phyloP scores from a whole-genome alignment of 2,329 filamentous ascomycete species.

The Colletotrichum lindemuthianum region DNA sequence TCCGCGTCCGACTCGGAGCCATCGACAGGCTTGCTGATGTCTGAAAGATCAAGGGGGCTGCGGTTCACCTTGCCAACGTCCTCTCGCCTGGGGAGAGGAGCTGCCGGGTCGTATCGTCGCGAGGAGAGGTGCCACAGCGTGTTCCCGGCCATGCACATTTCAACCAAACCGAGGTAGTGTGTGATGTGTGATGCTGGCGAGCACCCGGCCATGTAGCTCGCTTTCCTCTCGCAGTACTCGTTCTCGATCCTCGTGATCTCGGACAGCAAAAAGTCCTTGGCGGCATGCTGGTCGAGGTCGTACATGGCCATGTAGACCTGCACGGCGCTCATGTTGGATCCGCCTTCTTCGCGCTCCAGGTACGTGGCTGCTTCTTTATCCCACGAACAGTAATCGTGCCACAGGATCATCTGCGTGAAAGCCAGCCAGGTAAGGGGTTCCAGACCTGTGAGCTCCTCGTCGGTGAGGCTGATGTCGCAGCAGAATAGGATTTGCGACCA shows the following conservation, averaged over 20 bases:
- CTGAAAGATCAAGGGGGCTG: conserved; percentile 1
- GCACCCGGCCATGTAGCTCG: conserved; percentile 8
- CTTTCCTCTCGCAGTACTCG: conserved; percentile 21
- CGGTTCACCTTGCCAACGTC: conserved; percentile 15
- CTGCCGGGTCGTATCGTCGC: conserved; percentile 9
- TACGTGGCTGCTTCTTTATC: conserved; percentile 12
- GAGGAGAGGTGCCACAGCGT: conserved; percentile 21
- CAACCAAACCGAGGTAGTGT: conserved; percentile 16
- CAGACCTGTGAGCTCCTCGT: conserved; percentile 11
- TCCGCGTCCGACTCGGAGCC: neutral
- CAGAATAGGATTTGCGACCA: conserved; percentile 11
- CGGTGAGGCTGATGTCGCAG: conserved; percentile 4
- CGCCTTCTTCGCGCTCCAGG: conserved; percentile 11
- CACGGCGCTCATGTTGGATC: conserved; percentile 14
- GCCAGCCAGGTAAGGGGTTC: conserved; percentile 9
- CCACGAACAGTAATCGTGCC: conserved; percentile 5
- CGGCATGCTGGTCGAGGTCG: conserved; percentile 12
- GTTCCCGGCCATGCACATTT: conserved; percentile 22
- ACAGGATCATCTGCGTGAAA: conserved; percentile 11
- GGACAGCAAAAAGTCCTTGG: conserved; percentile 14
- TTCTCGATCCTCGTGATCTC: conserved; percentile 14
- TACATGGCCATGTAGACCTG: conserved; percentile 13
- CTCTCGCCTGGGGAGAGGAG: conserved; percentile 17
- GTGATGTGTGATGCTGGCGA: conserved; percentile 15
- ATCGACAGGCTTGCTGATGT: conserved; percentile 9